Base-by-base conservation (phyloP, 2,329 filamentous ascomycete species). In the Fulvia fulva region DNA sequence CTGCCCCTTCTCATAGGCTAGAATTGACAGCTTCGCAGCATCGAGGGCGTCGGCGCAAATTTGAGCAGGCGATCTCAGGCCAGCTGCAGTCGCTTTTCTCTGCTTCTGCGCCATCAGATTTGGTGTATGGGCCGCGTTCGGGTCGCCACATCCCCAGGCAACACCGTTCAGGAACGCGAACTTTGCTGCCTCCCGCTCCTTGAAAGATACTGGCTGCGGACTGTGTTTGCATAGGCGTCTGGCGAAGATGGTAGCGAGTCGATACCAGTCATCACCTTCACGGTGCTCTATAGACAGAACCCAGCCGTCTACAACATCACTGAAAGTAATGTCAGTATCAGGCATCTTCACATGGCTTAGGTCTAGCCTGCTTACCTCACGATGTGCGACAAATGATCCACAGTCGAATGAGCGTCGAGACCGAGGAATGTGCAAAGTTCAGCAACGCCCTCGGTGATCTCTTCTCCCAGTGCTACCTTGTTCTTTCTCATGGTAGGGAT, bases 161-260 rank as follows among this genome's bases (percentile, higher is more conserved):
- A 65, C 54, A 26, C 62, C 61, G 32, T 60, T 47, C 14, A 63
- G 51, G 26, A 57, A 59, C 21, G 60, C 59, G 25, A 57, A 21
- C 53, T 60, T 58, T n/a, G 59, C 30, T 43, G 41, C 26, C 28
- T 55, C 45, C 5, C 37, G 56, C 19, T 57, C 55, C 41, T 44
- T 37, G 25, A 53, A 34, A 19, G 37, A 32, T n/a, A 46, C 25
- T 5, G 52, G 52, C 43, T 44, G 32, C n/a, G 16, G 37, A 14
- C 47, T 52, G 16, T 46, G 55, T 26, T 16, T 32, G 19, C 22
- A 28, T 22, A 61, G 21, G 12, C 43, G 26, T 8, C 53, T 25
- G 12, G 53, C 55, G 49, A 59, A 62, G 11, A 34, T 14, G 8
- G 30, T 34, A 9, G 62, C 57, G 14, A 58, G 41, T 16, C 47